Conservation (phyloP, 2,329 filamentous ascomycete genomes). For the Coleophoma eucalyptorum region DNA sequence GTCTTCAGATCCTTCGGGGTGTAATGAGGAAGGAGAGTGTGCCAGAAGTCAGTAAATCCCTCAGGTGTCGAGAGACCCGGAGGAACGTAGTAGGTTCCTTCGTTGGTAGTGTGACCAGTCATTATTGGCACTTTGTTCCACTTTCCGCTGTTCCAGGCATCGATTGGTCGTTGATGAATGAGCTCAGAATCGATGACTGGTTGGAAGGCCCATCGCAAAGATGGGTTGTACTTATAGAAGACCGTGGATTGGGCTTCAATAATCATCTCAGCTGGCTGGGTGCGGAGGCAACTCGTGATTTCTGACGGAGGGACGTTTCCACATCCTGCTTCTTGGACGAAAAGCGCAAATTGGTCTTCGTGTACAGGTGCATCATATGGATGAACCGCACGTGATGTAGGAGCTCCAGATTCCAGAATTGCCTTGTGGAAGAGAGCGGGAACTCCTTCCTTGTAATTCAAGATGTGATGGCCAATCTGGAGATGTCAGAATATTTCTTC, state of each 20-base stretch:
- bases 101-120: slow-evolving; percentile 66
- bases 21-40: slow-evolving; percentile 53
- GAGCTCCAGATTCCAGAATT: slow-evolving; percentile 51
- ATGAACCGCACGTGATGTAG: slow-evolving; percentile 49
- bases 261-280: slow-evolving; percentile 33
- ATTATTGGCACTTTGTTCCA: slow-evolving; percentile 57
- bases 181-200: slow-evolving; percentile 60
- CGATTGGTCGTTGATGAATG: slow-evolving; percentile 52
- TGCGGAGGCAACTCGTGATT: slow-evolving; percentile 47
- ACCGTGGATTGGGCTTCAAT: slow-evolving; percentile 35
- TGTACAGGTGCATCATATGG: slow-evolving; percentile 51
- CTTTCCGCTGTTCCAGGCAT: slow-evolving; percentile 46
- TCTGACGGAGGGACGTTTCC: slow-evolving; percentile 38
- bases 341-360: slow-evolving; percentile 48
- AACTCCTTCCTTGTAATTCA: slow-evolving; percentile 36
- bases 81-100: slow-evolving; percentile 59
- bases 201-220: slow-evolving; percentile 60
- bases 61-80: slow-evolving; percentile 38
- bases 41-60: slow-evolving; percentile 58
- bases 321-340: slow-evolving; percentile 34
- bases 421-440: slow-evolving; percentile 42
- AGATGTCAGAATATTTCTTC: not conserved
- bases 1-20: slow-evolving; percentile 44
- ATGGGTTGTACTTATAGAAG: slow-evolving; percentile 36
- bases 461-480: slow-evolving; percentile 65